Evolutionary conservation across 1,139 yeast species (phyloP).

Genomic region (Kodamaea anthophila): DNA sequence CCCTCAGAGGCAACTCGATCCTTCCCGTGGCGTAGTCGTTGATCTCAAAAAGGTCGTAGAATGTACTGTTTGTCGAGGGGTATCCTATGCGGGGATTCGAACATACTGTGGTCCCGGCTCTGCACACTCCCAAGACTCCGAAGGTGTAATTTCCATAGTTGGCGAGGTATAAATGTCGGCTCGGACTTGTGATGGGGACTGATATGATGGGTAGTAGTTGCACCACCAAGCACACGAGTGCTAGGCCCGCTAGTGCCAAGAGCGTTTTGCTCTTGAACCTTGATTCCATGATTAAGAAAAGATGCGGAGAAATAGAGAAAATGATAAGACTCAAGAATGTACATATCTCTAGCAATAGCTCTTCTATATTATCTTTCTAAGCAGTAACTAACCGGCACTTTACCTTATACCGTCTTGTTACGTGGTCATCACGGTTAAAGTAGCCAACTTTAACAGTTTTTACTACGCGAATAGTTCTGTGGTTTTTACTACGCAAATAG

Average conservation of each 20-base stretch:
- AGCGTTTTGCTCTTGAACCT: constrained; percentile 24
- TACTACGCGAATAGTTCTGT: no score
- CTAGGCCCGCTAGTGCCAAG: constrained; percentile 14
- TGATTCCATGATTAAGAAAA: not conserved
- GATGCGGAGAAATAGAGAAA: no score
- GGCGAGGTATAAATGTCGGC: constrained; percentile 23
- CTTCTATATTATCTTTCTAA: no score
- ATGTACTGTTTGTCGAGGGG: constrained; percentile 21
- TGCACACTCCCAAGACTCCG: constrained; percentile 44
- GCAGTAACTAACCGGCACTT: no score
- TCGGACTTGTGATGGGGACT: constrained; percentile 33
- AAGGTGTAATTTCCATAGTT: constrained; percentile 27
- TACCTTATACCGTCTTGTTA: no score
- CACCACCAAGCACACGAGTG: constrained; percentile 26
- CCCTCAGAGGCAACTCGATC: constrained; percentile 35
- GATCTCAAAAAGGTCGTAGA: constrained; percentile 12
- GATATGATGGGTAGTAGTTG: constrained; percentile 40
- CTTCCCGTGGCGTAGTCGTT: constrained; percentile 12
- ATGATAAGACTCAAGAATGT: no score
- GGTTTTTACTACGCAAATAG: no score
- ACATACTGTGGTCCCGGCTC: constrained; percentile 21
- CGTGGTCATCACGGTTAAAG: no score
- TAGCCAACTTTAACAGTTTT: no score
- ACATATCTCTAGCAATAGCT: no score
- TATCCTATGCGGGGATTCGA: constrained; percentile 35